phyloP scores from a whole-genome alignment of 805 yeast genomes.

The Pichia scutulata region DNA sequence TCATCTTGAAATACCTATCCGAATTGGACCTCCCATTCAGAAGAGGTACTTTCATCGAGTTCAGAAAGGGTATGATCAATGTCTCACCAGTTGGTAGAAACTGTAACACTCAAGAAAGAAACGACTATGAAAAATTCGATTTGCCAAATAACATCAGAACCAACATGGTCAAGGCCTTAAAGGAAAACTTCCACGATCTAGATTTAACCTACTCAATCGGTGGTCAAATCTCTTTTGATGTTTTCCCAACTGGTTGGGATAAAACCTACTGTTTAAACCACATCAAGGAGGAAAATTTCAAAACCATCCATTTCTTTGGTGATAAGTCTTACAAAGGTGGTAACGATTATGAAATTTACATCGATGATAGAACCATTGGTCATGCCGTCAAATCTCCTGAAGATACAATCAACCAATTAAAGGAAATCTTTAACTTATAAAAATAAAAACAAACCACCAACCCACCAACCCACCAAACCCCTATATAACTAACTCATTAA shows the following conservation, averaged over 20 bases:
- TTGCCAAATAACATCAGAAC: conserved; percentile 73
- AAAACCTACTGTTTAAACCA: conserved; percentile 96
- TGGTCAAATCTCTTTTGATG: conserved; percentile 98
- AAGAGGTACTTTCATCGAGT: conserved; percentile 98
- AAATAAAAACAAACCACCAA: background rate
- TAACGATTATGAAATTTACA: conserved; percentile 95
- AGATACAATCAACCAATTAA: conserved; percentile 81
- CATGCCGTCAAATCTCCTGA: conserved; percentile 86
- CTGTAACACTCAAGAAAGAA: conserved; percentile 90
- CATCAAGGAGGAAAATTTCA: conserved; percentile 77
- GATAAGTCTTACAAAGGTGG: conserved; percentile 97
- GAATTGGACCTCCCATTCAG: conserved; percentile 88
- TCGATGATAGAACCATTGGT: conserved; percentile 88
- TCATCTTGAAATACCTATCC: conserved; percentile 76
- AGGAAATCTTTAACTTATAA: conserved; percentile 64
- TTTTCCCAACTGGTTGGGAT: conserved; percentile 99
- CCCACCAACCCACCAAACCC: background rate
- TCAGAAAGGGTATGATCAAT: conserved; percentile 99
- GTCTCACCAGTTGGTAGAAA: conserved; percentile 98
- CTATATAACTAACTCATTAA: conserved; percentile 30
- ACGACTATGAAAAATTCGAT: conserved; percentile 84
- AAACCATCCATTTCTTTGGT: conserved; percentile 93
- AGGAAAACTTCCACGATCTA: conserved; percentile 71
- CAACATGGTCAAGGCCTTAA: conserved; percentile 77
- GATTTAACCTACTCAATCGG: conserved; percentile 95